Conservation (phyloP, 2,329 filamentous ascomycete genomes). For the Phyllosticta citrichinensis region DNA sequence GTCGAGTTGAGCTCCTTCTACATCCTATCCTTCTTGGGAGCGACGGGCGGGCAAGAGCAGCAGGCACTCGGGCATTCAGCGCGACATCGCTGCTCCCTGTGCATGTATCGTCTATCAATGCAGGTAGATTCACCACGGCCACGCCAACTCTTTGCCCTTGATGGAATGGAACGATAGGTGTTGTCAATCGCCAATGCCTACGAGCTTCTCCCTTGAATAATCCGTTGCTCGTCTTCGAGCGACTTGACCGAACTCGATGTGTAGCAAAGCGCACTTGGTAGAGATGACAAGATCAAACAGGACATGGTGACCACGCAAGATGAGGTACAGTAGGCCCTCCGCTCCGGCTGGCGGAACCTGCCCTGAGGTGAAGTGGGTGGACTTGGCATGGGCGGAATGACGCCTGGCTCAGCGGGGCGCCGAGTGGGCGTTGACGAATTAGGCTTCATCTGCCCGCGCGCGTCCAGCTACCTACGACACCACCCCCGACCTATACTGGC, state of each 20-base stretch:
- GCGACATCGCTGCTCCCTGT: background rate
- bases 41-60: background rate
- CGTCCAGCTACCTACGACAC: slow-evolving; percentile 10
- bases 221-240: too few species aligned
- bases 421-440: slow-evolving; percentile 2
- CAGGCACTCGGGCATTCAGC: background rate
- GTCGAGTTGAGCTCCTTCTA: background rate
- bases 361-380: background rate
- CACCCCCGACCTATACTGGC: slow-evolving; percentile 10
- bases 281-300: too few species aligned
- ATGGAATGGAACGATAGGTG: too few species aligned
- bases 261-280: too few species aligned
- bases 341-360: background rate
- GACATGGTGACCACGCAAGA: too few species aligned
- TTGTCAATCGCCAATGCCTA: too few species aligned
- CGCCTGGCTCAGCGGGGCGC: slow-evolving; percentile 6
- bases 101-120: too few species aligned
- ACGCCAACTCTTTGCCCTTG: too few species aligned
- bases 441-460: slow-evolving; percentile 8
- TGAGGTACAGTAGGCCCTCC: too few species aligned
- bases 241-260: too few species aligned
- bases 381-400: slow-evolving; percentile 9
- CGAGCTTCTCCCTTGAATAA: too few species aligned
- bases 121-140: too few species aligned
- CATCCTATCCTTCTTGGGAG: background rate